phyloP scores from a whole-genome alignment of 805 yeast species.

The Saturnispora serradocipensis region DNA sequence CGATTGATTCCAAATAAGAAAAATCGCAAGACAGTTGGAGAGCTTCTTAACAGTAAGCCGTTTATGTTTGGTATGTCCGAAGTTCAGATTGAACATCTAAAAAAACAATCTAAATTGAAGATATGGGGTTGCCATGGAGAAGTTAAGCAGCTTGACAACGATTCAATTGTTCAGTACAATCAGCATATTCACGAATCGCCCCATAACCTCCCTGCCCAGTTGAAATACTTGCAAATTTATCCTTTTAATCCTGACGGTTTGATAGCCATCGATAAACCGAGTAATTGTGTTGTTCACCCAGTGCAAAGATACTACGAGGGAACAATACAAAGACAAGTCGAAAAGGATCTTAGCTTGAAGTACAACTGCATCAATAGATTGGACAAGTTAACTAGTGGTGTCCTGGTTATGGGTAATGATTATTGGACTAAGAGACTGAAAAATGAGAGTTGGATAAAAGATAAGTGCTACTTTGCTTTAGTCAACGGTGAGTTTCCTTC shows the following conservation, averaged over 20 bases:
- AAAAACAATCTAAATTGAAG: background rate
- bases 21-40: background rate
- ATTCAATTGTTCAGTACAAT: conserved; percentile 4
- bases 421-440: conserved; percentile 22
- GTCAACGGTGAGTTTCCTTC: conserved; percentile 32
- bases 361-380: conserved; percentile 37
- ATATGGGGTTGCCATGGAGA: conserved; percentile 3
- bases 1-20: background rate
- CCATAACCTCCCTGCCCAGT: background rate
- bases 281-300: conserved; percentile 46
- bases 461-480: conserved; percentile 37
- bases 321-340: conserved; percentile 35
- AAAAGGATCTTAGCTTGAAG: conserved; percentile 20
- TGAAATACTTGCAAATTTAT: background rate
- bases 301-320: conserved; percentile 36
- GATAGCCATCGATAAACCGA: conserved; percentile 39
- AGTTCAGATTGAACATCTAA: background rate
- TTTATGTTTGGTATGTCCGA: conserved; percentile 7
- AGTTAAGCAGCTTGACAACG: background rate
- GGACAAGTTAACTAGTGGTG: conserved; percentile 45
- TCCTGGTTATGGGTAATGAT: conserved; percentile 35
- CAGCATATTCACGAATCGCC: conserved; percentile 13
- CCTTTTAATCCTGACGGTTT: background rate
- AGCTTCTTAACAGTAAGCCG: conserved; percentile 9
- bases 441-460: conserved; percentile 11